These are phyloP conservation scores for Vitis hybrid DNA, from an alignment of 177 flowering plant genomes.

Conservation along the genomic window DNA sequence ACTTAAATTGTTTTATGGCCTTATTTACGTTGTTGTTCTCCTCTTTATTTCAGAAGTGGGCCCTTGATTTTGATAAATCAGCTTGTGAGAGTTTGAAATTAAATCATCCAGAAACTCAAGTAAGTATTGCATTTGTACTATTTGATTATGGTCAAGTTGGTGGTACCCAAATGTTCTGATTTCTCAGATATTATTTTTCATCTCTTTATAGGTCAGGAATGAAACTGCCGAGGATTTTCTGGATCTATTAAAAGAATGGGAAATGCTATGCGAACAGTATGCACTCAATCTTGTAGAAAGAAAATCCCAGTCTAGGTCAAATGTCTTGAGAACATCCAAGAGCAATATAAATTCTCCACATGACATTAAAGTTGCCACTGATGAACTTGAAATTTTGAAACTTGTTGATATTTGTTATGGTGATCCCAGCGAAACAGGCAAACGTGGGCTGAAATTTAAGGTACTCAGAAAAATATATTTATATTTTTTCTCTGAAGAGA, in stretches of 20 bases:
- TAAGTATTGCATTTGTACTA: slow-evolving; percentile 23
- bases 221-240: slow-evolving; percentile 82
- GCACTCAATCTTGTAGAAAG: slow-evolving; percentile 17
- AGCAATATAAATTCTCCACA: slow-evolving; percentile 14
- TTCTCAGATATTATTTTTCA: neutral
- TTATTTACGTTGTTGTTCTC: neutral
- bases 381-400: slow-evolving; percentile 64
- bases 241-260: slow-evolving; percentile 77
- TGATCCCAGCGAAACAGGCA: slow-evolving; percentile 60
- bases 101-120: slow-evolving; percentile 84
- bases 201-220: slow-evolving; percentile 62
- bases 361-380: slow-evolving; percentile 33
- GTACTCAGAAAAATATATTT: slow-evolving; percentile 28
- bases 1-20: neutral
- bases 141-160: slow-evolving; percentile 1
- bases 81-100: slow-evolving; percentile 82
- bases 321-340: slow-evolving; percentile 11
- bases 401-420: slow-evolving; percentile 79
- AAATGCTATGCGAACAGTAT: slow-evolving; percentile 57
- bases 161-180: neutral
- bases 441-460: slow-evolving; percentile 69
- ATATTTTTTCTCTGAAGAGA: neutral
- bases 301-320: slow-evolving; percentile 15
- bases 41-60: slow-evolving; percentile 66
- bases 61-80: slow-evolving; percentile 58